Percentiles rank a stretch among this genome's conserved stretches.
These are phyloP conservation scores for Agaricus subrufescens DNA, from an alignment of 768 basidiomycete species.

Conservation along the genomic window DNA sequence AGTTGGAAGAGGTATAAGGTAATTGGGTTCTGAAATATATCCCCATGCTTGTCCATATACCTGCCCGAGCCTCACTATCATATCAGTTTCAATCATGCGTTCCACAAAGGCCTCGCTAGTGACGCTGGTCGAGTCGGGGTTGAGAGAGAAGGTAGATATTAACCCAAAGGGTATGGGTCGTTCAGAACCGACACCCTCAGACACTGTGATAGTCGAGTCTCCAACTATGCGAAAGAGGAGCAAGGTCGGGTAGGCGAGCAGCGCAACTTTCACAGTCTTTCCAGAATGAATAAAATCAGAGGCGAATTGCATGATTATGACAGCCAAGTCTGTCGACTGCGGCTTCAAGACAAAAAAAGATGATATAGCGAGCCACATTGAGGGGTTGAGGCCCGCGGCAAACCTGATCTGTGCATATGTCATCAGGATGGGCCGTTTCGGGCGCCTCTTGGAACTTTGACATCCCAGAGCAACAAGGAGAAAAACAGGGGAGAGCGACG, in stretches of 20 bases:
- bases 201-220: neutral
- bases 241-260: neutral
- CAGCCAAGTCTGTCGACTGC: too few relatives aligned
- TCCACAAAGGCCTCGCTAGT: neutral
- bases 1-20: conserved; percentile 1
- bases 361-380: too few relatives aligned
- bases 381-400: too few relatives aligned
- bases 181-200: neutral
- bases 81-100: neutral
- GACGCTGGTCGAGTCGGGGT: neutral
- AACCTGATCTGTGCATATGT: too few relatives aligned
- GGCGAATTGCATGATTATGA: too few relatives aligned
- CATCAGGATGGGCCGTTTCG: too few relatives aligned
- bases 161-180: neutral
- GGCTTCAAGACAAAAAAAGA: too few relatives aligned
- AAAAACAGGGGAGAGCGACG: too few relatives aligned
- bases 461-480: too few relatives aligned
- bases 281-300: too few relatives aligned
- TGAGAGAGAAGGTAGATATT: neutral
- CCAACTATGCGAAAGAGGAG: neutral
- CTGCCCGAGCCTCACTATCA: conserved; percentile 1
- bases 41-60: neutral
- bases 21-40: neutral
- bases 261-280: neutral
- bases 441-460: too few relatives aligned